These are phyloP conservation scores for Dionaea muscipula DNA, from an alignment of 179 eudicot genomes.

Conservation along the genomic window DNA sequence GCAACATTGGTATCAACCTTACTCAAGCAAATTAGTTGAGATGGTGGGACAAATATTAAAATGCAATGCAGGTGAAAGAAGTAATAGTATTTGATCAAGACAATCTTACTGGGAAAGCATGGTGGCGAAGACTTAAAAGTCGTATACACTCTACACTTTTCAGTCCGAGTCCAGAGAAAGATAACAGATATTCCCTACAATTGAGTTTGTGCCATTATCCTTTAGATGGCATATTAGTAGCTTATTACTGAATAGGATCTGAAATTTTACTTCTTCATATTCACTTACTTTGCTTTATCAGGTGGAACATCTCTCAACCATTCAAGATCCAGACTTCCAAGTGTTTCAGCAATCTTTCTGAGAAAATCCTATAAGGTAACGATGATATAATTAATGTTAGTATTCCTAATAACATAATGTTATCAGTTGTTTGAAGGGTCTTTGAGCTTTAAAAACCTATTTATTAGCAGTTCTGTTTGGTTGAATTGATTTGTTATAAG, in stretches of 20 bases:
- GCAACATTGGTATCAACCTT: slow-evolving; percentile 44
- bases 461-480: no score
- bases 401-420: no score
- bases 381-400: background rate
- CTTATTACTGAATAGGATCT: background rate
- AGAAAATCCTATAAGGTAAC: slow-evolving; percentile 37
- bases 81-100: slow-evolving; percentile 4
- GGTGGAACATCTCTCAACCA: slow-evolving; percentile 72
- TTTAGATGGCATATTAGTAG: background rate
- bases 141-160: slow-evolving; percentile 32
- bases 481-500: no score
- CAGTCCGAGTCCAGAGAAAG: slow-evolving; percentile 26
- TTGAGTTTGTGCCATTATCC: background rate
- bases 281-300: slow-evolving; percentile 56
- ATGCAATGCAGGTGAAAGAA: background rate
- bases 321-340: slow-evolving; percentile 68
- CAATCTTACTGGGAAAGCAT: slow-evolving; percentile 35
- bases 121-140: slow-evolving; percentile 28
- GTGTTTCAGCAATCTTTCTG: slow-evolving; percentile 38
- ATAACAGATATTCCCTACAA: slow-evolving; percentile 21
- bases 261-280: background rate
- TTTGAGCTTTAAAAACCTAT: no score
- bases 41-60: background rate
- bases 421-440: no score
- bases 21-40: background rate